These are phyloP conservation scores for Penicillium waksmanii DNA, from an alignment of 495 filamentous ascomycete species.

Conservation along the genomic window DNA sequence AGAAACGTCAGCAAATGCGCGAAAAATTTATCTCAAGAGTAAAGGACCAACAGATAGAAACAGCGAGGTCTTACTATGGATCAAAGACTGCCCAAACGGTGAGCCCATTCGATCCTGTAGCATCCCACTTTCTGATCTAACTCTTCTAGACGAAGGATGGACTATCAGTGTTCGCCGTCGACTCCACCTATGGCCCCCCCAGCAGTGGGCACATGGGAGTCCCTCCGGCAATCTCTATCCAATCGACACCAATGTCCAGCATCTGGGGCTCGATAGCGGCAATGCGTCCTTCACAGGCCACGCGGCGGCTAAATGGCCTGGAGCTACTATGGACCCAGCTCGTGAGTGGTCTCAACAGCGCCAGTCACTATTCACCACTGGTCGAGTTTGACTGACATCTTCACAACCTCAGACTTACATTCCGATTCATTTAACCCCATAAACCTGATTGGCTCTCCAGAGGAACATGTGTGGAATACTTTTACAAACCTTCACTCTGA, in stretches of 20 bases:
- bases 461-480: slow-evolving; percentile 21
- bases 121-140: not conserved
- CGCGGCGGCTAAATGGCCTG: not conserved
- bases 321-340: not conserved
- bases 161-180: not conserved
- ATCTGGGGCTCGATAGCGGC: not conserved
- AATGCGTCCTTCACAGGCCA: not conserved
- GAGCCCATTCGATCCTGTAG: not conserved
- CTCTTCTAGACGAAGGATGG: slow-evolving; percentile 2
- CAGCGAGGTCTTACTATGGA: not conserved
- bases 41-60: not conserved
- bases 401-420: not conserved
- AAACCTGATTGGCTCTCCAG: not conserved
- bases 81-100: not conserved
- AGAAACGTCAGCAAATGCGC: not conserved
- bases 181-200: not conserved
- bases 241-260: not conserved
- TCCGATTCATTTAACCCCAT: not conserved
- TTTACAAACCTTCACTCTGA: slow-evolving; percentile 21
- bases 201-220: not conserved
- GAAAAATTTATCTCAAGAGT: not conserved
- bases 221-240: not conserved
- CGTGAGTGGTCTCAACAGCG: not conserved
- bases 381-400: not conserved
- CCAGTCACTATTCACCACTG: not conserved